A percentile compares a stretch with the other conserved stretches of the same genome.
Evolutionary conservation across 345 rosid genomes (phyloP).

Genomic region (Linum tenue): DNA sequence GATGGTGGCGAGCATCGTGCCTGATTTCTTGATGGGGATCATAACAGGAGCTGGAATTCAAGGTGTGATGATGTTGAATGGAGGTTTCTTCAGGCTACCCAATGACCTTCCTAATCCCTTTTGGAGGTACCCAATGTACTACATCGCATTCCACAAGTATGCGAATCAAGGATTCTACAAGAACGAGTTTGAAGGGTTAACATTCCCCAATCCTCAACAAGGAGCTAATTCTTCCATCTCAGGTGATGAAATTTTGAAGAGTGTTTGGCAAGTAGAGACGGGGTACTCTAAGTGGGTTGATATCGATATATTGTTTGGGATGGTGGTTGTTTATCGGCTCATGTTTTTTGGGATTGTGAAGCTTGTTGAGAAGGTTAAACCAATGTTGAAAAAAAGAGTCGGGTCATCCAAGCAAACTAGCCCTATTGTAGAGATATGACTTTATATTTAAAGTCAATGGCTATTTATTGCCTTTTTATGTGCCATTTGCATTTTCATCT

Average conservation of each 20-base stretch:
- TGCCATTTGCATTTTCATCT: too few species aligned
- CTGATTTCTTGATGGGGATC: constrained; percentile 49
- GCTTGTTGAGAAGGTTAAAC: constrained; percentile 21
- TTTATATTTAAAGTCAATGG: too few species aligned
- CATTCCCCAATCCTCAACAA: constrained; percentile 15
- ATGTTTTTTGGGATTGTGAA: constrained; percentile 22
- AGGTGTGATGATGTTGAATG: constrained; percentile 41
- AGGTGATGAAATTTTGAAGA: constrained; percentile 28
- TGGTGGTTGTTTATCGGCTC: constrained; percentile 23
- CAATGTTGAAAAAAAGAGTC: constrained; percentile 1
- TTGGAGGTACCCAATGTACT: constrained; percentile 40
- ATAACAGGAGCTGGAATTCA: constrained; percentile 44
- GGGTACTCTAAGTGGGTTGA: constrained; percentile 31
- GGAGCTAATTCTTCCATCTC: constrained; percentile 10
- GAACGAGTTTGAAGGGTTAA: constrained; percentile 36
- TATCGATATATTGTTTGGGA: constrained; percentile 19
- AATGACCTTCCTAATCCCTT: constrained; percentile 35
- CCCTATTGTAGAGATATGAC: too few species aligned
- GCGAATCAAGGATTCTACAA: constrained; percentile 41
- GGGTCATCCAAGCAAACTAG: too few species aligned
- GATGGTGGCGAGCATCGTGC: constrained; percentile 45
- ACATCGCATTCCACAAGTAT: constrained; percentile 38
- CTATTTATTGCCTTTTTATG: too few species aligned
- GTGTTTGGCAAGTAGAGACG: constrained; percentile 26
- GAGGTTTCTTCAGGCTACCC: constrained; percentile 40